Base-by-base conservation (phyloP, 2,329 filamentous ascomycete species). In the Talaromyces sp. region DNA sequence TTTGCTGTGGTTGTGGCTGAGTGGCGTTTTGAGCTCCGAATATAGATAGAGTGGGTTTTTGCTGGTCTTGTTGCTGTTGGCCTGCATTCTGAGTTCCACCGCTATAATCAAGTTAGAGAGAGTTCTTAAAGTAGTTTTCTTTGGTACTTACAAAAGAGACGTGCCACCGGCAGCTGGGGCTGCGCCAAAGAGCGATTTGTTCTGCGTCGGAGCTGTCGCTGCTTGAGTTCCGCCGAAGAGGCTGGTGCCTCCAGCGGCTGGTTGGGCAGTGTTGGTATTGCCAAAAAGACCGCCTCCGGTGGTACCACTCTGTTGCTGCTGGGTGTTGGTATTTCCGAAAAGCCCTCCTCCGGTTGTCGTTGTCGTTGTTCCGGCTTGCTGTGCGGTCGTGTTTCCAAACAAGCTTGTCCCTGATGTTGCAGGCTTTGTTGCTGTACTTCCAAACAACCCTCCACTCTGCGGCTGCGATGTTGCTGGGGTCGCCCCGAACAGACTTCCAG, bases 11-110 rank as follows among this genome's bases (percentile, higher is more conserved):
- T 61, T 69, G 71, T 57, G 72, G 64, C 33, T 65, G 71, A 28
- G 70, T 62, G 19, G 71, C 65, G 36, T 64, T 69, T 56, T 75
- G 68, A 60, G 73, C 72, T 53, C 74, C 73, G 59, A 78, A 78
- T 51, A 75, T 69, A 59, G 67, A 75, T 25, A 78, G 67, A 1
- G 74, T 75, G 28, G 76, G 76, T 27, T 80, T 81, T 66, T 84
- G 82, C 65, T 81, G 68, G 60, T 72, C 72, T 55, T 75, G 72
- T 56, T 69, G 71, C n/a, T 69, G 69, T 27, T 69, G 71, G 33
- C 47, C 47, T 13, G 67, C 49, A 57, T 54, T 59, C 28, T 62
- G 60, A 42, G 56, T 59, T 39, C 30, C 42, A 30, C 56, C 60
- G 55, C 60, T 62, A 55, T 4, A 39, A 33, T 27, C 11, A 17